A percentile compares a stretch with the other conserved stretches of the same genome.
These are phyloP conservation scores for Scutellaria galericulata DNA, from an alignment of 257 asterid genomes.

Conservation along the genomic window DNA sequence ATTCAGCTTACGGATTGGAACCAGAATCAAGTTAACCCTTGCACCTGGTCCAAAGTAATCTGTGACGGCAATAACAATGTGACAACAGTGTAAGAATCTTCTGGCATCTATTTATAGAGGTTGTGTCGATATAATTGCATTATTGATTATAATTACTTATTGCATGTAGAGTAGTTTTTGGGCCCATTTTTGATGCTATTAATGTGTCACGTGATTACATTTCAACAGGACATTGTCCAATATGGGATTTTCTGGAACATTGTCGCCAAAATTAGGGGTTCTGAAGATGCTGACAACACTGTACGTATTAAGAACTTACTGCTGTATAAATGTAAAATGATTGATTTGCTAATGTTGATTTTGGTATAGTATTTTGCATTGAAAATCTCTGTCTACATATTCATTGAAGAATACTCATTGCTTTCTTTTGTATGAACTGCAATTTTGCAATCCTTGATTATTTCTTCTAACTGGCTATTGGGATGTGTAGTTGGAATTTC, in stretches of 20 bases:
- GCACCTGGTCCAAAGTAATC: conserved; percentile 88
- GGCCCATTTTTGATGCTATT: conserved; percentile 6
- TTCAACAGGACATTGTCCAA: conserved; percentile 77
- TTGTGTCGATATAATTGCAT: background rate
- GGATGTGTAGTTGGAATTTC: background rate
- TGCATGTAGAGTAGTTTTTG: conserved; percentile 2
- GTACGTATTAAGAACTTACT: conserved; percentile 53
- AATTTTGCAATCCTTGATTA: too few relatives aligned
- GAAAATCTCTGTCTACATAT: too few relatives aligned
- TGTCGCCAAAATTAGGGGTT: conserved; percentile 73
- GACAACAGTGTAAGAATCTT: conserved; percentile 64
- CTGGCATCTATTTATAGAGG: conserved; percentile 7
- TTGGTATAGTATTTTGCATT: too few relatives aligned
- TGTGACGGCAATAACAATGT: conserved; percentile 67
- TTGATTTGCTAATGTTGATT: conserved; percentile 18
- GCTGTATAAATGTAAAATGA: conserved; percentile 3
- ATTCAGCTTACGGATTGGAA: conserved; percentile 85
- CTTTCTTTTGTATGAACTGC: background rate
- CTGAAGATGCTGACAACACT: conserved; percentile 68
- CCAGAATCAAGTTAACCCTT: conserved; percentile 78
- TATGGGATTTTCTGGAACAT: conserved; percentile 87
- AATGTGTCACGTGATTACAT: conserved; percentile 23
- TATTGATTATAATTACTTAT: conserved; percentile 15
- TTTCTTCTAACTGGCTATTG: too few relatives aligned
- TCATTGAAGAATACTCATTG: background rate